Evolutionary conservation across 768 basidiomycete genomes (phyloP).

Genomic region (Royoungia palumana): DNA sequence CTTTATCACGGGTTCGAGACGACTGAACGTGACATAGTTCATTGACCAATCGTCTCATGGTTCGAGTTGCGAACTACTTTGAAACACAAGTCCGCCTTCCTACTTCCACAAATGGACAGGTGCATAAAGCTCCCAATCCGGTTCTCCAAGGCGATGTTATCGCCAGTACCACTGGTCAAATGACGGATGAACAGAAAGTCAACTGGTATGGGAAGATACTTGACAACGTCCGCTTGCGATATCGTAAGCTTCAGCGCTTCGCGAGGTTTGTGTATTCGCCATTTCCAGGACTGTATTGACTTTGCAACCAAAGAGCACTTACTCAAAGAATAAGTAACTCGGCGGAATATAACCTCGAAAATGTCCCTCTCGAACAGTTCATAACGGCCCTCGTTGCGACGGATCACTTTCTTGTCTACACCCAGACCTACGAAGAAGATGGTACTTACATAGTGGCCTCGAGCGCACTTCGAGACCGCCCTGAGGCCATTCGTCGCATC

Average conservation of each 20-base stretch:
- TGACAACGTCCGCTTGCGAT: conserved; percentile 86
- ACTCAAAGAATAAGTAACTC: conserved; percentile 92
- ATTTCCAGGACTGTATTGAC: conserved; percentile 2
- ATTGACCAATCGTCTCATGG: conserved; percentile 88
- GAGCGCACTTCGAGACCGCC: conserved; percentile 67
- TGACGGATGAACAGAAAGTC: conserved; percentile 80
- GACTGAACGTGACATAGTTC: conserved; percentile 48
- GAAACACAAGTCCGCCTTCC: conserved; percentile 89
- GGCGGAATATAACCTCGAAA: conserved; percentile 82
- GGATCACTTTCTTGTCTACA: conserved; percentile 94
- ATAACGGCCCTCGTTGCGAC: conserved; percentile 75
- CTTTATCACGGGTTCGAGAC: neutral
- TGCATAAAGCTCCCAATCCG: conserved; percentile 28
- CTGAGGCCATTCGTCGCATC: conserved; percentile 73
- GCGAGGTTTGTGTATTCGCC: conserved; percentile 54
- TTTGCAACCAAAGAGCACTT: conserved; percentile 44
- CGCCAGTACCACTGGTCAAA: conserved; percentile 41
- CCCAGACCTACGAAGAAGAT: conserved; percentile 80
- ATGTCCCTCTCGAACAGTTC: conserved; percentile 71
- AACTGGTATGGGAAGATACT: conserved; percentile 92
- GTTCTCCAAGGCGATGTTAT: conserved; percentile 37
- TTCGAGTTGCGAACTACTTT: conserved; percentile 90
- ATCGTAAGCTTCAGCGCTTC: conserved; percentile 92
- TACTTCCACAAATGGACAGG: conserved; percentile 35
- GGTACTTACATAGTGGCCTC: conserved; percentile 90